A percentile compares a stretch with the other conserved stretches of the same genome.
Conservation (phyloP, 75 land plant species). For the Pinus albicaulis region DNA sequence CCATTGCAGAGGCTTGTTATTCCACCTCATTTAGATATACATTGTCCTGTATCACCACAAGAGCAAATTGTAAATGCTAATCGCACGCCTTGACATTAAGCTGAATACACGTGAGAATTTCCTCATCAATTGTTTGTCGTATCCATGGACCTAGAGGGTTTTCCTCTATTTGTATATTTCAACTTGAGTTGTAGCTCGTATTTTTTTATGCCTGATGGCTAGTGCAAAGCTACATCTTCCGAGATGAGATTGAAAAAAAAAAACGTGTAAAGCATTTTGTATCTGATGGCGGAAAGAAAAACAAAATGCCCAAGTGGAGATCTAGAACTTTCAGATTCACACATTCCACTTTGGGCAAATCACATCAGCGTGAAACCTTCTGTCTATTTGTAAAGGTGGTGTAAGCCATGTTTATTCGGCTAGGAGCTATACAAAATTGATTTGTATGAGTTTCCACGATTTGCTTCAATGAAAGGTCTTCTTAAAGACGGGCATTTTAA, state of each 20-base stretch:
- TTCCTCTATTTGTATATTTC: slow-evolving; percentile 2
- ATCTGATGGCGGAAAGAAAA: background rate
- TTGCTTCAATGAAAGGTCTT: background rate
- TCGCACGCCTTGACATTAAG: background rate
- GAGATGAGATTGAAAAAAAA: background rate
- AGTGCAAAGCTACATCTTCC: too few relatives aligned
- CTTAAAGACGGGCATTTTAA: background rate
- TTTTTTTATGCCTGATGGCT: background rate
- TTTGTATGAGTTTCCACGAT: background rate
- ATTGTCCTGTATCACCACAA: background rate
- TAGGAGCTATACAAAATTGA: background rate
- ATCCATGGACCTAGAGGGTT: background rate
- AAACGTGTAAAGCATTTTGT: background rate
- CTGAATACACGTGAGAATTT: background rate
- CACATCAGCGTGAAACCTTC: background rate
- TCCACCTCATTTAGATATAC: slow-evolving; percentile 17
- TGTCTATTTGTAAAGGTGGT: background rate
- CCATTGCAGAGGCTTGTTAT: slow-evolving; percentile 71
- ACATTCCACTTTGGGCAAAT: background rate
- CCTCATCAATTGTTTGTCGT: background rate
- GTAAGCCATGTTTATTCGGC: background rate
- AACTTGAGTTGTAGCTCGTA: too few relatives aligned
- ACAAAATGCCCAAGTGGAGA: background rate
- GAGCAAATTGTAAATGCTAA: slow-evolving; percentile 5
- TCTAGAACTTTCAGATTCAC: background rate